Percentiles rank a stretch among this genome's conserved stretches.
These are phyloP conservation scores for Rhizophora mangle DNA, from an alignment of 345 rosid species.

Conservation along the genomic window DNA sequence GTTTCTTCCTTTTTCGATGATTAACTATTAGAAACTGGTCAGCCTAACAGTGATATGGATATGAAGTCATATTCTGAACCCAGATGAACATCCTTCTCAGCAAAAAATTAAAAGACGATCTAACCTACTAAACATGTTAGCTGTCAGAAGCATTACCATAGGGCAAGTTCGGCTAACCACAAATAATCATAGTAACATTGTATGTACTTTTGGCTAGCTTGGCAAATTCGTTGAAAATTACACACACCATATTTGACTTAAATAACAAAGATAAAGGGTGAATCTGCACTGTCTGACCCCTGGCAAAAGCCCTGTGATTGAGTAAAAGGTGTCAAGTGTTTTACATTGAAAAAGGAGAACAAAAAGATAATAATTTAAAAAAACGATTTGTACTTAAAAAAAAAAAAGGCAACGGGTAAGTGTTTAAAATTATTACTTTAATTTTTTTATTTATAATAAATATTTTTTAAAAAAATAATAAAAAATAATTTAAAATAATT, in stretches of 20 bases:
- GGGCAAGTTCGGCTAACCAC: conserved; percentile 86
- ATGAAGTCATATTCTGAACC: background rate
- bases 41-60: background rate
- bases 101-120: background rate
- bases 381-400: no score
- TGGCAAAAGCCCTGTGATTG: conserved; percentile 73
- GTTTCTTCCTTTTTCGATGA: background rate
- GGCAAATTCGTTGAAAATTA: conserved; percentile 74
- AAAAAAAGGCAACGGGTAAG: no score
- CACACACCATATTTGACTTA: conserved; percentile 68
- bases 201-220: conserved; percentile 72
- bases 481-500: no score
- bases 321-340: conserved; percentile 10
- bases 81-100: background rate
- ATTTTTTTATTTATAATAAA: no score
- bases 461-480: no score
- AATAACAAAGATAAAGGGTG: conserved; percentile 82
- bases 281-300: conserved; percentile 76
- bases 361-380: background rate
- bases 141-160: conserved; percentile 33
- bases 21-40: no score
- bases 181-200: conserved; percentile 68
- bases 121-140: background rate
- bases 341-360: background rate
- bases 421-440: no score